Conservation (phyloP, 257 asterid species). For the Handroanthus guayacan region DNA sequence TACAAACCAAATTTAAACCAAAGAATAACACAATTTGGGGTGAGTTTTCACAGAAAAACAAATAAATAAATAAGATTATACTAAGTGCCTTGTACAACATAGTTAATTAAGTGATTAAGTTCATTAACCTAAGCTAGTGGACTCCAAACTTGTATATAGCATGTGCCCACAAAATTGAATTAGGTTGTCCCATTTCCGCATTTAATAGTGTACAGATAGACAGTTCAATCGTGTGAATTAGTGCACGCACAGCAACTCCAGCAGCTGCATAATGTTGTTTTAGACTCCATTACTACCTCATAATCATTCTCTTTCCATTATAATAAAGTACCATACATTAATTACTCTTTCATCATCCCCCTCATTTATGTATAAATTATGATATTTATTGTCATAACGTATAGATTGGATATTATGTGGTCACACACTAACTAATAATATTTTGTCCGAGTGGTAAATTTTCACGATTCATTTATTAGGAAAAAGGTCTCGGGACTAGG, state of each 20-base stretch:
- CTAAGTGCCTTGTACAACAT: neutral
- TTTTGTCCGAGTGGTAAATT: no score
- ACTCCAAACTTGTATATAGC: neutral
- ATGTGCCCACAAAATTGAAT: no score
- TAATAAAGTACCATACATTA: neutral
- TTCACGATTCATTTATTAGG: no score
- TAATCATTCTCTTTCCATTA: neutral
- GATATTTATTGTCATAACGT: neutral
- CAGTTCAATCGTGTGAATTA: conserved; percentile 31
- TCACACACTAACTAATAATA: neutral
- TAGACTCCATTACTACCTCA: conserved; percentile 12
- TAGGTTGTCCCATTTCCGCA: neutral
- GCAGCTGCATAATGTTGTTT: neutral
- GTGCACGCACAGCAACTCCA: conserved; percentile 32
- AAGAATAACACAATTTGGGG: no score
- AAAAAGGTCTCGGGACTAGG: no score
- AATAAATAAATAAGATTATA: neutral
- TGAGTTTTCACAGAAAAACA: neutral
- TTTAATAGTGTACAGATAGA: conserved; percentile 21
- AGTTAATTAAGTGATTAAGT: neutral
- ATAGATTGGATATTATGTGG: neutral
- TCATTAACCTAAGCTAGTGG: neutral
- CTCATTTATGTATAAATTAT: conserved; percentile 38
- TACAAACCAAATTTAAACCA: no score
- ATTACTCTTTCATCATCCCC: neutral